Evolutionary conservation across 805 yeast genomes (phyloP).

Genomic region (Kazachstania africana): DNA sequence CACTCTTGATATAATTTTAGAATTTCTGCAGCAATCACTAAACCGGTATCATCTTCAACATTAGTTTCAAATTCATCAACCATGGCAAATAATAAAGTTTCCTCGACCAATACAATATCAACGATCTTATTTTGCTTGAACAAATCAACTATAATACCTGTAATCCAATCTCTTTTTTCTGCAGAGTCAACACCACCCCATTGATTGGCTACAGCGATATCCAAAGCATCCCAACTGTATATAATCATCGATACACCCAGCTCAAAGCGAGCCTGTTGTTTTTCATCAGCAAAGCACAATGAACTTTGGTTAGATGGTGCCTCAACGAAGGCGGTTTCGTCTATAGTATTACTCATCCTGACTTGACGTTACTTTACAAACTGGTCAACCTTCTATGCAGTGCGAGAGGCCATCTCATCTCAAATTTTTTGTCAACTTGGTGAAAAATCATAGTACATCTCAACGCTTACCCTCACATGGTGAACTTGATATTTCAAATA

Average conservation of each 20-base stretch:
- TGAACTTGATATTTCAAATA: no score
- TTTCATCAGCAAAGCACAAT: constrained; percentile 40
- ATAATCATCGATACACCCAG: constrained; percentile 86
- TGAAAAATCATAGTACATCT: no score
- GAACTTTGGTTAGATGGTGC: constrained; percentile 31
- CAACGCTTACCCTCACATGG: no score
- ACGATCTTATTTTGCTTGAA: constrained; percentile 53
- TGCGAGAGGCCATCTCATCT: no score
- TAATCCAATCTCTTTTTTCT: constrained; percentile 92
- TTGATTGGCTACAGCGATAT: constrained; percentile 75
- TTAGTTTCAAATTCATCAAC: constrained; percentile 86
- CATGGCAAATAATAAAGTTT: constrained; percentile 78
- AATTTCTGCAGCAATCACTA: constrained; percentile 56
- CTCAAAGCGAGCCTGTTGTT: constrained; percentile 77
- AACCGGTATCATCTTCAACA: constrained; percentile 82
- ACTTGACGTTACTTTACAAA: neutral
- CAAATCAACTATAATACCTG: constrained; percentile 68
- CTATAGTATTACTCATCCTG: constrained; percentile 11
- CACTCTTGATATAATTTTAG: constrained; percentile 59
- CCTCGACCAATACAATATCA: constrained; percentile 73
- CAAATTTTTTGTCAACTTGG: no score
- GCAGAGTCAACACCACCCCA: constrained; percentile 95
- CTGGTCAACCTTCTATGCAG: no score
- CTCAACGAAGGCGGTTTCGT: constrained; percentile 42
- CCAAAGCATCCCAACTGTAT: constrained; percentile 81